A percentile compares a stretch with the other conserved stretches of the same genome.
These are phyloP conservation scores for Aspergillus baeticus DNA, from an alignment of 495 filamentous ascomycete genomes.

Conservation along the genomic window DNA sequence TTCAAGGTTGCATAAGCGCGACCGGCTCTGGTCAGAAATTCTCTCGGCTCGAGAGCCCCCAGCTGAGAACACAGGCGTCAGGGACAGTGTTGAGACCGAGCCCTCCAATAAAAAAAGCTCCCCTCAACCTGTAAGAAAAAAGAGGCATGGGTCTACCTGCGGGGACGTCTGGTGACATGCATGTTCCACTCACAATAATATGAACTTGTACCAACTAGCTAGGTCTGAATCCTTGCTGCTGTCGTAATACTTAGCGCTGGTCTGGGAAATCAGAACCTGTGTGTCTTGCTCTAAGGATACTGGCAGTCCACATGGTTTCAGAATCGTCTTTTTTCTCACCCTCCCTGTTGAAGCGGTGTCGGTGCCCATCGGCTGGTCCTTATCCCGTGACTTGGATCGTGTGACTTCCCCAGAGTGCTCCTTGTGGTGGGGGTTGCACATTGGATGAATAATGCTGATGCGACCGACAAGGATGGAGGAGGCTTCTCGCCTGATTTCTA, in stretches of 20 bases:
- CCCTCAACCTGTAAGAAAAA: conserved; percentile 8
- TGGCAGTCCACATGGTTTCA: too few relatives aligned
- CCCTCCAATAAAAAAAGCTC: conserved; percentile 7
- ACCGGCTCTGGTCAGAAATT: conserved; percentile 26
- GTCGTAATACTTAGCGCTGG: conserved; percentile 14
- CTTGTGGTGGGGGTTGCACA: not conserved
- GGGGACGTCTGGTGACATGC: conserved; percentile 24
- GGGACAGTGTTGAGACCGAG: not conserved
- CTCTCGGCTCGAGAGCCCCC: not conserved
- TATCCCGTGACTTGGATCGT: conserved; percentile 19
- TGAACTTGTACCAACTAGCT: too few relatives aligned
- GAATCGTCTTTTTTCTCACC: not conserved
- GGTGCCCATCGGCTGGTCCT: not conserved
- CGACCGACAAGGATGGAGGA: not conserved
- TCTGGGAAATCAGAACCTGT: not conserved
- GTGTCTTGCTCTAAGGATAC: too few relatives aligned
- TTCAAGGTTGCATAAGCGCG: conserved; percentile 44
- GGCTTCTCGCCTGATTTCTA: too few relatives aligned
- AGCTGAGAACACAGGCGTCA: not conserved
- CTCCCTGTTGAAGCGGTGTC: not conserved
- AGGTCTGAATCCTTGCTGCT: conserved; percentile 13
- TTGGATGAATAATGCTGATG: not conserved
- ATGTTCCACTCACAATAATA: conserved; percentile 11
- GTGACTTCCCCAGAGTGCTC: conserved; percentile 13
- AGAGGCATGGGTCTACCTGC: conserved; percentile 12